These are phyloP conservation scores for Bacterosira constricta DNA, from an alignment of 108 stramenopile genomes.

Conservation along the genomic window DNA sequence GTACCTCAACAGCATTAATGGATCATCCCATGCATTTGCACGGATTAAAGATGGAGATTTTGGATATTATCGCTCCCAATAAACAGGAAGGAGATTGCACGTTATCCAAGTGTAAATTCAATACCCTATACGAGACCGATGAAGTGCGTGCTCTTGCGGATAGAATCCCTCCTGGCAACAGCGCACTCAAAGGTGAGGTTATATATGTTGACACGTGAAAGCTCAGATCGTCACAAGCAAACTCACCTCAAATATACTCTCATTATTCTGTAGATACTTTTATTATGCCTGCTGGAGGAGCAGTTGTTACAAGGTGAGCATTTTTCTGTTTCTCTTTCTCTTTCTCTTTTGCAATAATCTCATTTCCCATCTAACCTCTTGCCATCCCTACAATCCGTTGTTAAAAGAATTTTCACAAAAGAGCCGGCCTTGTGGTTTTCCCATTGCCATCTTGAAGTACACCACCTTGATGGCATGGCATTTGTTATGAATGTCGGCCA, in stretches of 20 bases:
- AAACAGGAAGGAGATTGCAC: neutral
- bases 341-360: no score
- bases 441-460: slow-evolving; percentile 18
- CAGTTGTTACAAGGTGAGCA: slow-evolving; percentile 16
- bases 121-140: neutral
- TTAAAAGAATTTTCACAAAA: slow-evolving; percentile 2
- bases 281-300: slow-evolving; percentile 25
- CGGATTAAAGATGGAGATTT: slow-evolving; percentile 8
- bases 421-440: slow-evolving; percentile 20
- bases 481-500: slow-evolving; percentile 25
- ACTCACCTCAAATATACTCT: no score
- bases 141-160: slow-evolving; percentile 16
- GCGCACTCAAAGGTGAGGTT: no score
- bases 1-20: no score
- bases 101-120: slow-evolving; percentile 3
- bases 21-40: slow-evolving; percentile 34
- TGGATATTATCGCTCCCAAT: neutral
- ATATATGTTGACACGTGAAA: no score
- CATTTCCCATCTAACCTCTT: no score
- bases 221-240: no score
- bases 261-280: no score
- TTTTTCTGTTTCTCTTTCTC: no score
- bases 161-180: no score
- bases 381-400: no score
- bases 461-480: slow-evolving; percentile 21